phyloP scores from a whole-genome alignment of 2,329 filamentous ascomycete genomes.

The Epichloe glyceriae region DNA sequence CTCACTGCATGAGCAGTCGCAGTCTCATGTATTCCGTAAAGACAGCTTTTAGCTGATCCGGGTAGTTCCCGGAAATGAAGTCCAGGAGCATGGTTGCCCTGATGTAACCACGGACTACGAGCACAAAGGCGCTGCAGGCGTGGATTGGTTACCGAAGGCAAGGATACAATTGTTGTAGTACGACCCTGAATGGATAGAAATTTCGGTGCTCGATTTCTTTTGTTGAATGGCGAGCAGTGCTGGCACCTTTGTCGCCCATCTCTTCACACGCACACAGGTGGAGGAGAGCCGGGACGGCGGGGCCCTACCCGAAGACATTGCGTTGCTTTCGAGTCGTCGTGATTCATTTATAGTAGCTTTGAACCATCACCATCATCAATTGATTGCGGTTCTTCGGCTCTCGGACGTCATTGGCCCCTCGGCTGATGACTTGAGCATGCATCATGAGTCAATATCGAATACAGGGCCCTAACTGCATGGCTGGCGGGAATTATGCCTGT shows the following conservation, averaged over 20 bases:
- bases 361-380: neutral
- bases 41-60: neutral
- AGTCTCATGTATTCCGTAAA: neutral
- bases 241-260: neutral
- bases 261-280: neutral
- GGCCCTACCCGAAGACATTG: neutral
- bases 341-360: neutral
- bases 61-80: conserved; percentile 6
- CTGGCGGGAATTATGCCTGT: neutral
- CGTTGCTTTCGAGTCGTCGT: neutral
- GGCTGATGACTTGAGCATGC: neutral
- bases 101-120: neutral
- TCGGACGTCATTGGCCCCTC: neutral
- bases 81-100: neutral
- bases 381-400: neutral
- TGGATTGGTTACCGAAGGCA: conserved; percentile 3
- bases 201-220: neutral
- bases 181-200: neutral
- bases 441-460: conserved; percentile 1
- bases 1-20: neutral
- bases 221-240: neutral
- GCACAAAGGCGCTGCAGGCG: neutral
- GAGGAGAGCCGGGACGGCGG: neutral
- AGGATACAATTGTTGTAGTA: neutral
- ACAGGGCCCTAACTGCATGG: no score